Base-by-base conservation (phyloP, 2,329 filamentous ascomycete genomes). In the Alternaria arbusti region DNA sequence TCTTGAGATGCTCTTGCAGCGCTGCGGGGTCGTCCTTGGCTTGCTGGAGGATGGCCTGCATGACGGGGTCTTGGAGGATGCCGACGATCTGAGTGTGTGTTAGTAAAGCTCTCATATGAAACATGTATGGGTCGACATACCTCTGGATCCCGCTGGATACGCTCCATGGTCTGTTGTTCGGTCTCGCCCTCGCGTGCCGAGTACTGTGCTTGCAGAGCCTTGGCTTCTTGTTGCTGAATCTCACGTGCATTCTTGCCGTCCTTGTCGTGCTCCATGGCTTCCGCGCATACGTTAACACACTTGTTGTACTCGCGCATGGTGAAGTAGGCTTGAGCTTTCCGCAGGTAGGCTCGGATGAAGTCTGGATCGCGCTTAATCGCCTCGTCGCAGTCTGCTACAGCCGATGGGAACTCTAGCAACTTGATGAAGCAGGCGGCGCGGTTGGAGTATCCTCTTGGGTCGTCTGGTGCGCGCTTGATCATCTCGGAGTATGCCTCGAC, bases 301-400 rank as follows among this genome's bases (percentile, higher is more conserved):
- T 94, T 95, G 81, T 91, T 97, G 86, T 97, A 98, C 82, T 99
- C 95, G 81, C 96, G 93, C 96, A 99, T 99, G 74, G 94, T 94
- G 72, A 96, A 94, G 81, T 95, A 93, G 45, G 94, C 93, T 83
- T 98, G 94, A 0, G 94, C 94, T 86, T 97, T 98, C 79, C 96
- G 91, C 74, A 99, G 91, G 82, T 98, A 98, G 8, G 96, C 96
- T 60, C 95, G 90, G 82, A 98, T 95, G 82, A 99, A 99, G 77
- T 90, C 91, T 61, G 91, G 87, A 75, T 99, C 96, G 73, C 90
- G 91, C 87, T 93, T 91, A 84, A 97, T 96, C 47, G 96, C 96
- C 70, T 88, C 85, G 80, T 97, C 90, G 81, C 96, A 98, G 84
- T 99, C 96, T 52, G 94, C 89, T 43, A 99, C 89, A 1, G 96